Evolutionary conservation across 1,284 basidiomycete species (phyloP), one percentile per base, ranked within the genome.

Genomic region (Cystobasidiaceae sp.): DNA sequence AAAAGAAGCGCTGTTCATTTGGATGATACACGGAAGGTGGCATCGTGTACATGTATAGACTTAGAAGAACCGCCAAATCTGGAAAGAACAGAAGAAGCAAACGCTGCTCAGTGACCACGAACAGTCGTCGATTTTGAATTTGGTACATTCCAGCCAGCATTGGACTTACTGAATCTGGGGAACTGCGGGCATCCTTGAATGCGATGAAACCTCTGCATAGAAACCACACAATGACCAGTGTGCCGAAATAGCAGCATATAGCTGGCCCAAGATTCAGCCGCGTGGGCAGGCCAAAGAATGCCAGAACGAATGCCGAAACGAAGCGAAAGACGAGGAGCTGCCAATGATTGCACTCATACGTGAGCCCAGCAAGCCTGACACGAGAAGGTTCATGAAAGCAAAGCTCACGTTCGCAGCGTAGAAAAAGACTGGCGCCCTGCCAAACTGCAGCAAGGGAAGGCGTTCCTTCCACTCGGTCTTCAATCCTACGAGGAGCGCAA

Each of bases 251-350:
- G 43, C 61, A 64, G n/a, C 39, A 34, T 19, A 64, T n/a, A 13
- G 61, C 61, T 21, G 61, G 61, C 15, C 51, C 61, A 13, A 55
- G 30, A 9, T 56, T 34, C 27, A 64, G 61, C 33, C 52, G 55
- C 15, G 61, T 19, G 9, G 61, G 61, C 8, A 64, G 52, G 15
- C 61, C 61, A 28, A 64, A 64, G 52, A 64, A 64, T 17, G 61
- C 49, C 19, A 64, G 39, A 49, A 44, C 61, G 23, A 64, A 49
- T 11, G 41, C 28, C 17, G 61, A 49, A 5, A 64, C 61, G 61
- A 64, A 64, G 43, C 61, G 61, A 43, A 64, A 64, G 3, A 64
- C 61, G 21, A 64, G 61, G 25, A 64, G 52, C 61, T 64, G 37
- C 11, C 50, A 6, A 32, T 17, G 8, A 33, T 39, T 49, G 21